Percentiles rank a stretch among this genome's conserved stretches.
phyloP scores from a whole-genome alignment of 2,329 filamentous ascomycete genomes.

The Alternaria angustiovoidea region DNA sequence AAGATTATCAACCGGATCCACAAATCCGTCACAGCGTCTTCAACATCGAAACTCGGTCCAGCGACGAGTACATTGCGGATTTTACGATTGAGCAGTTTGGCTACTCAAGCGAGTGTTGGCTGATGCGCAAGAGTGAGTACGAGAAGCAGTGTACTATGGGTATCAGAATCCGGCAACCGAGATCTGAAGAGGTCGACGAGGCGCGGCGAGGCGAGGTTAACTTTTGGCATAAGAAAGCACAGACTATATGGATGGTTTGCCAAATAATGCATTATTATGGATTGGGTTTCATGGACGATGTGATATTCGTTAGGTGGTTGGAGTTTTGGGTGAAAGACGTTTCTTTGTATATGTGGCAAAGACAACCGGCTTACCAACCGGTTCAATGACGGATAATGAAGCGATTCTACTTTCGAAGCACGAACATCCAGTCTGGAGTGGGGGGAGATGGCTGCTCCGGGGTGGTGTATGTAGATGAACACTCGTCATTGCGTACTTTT shows the following conservation, averaged over 20 bases:
- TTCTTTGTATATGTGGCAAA: background rate
- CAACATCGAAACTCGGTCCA: background rate
- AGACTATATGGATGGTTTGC: background rate
- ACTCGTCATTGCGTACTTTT: background rate
- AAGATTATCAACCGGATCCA: background rate
- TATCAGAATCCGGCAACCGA: background rate
- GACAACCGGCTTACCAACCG: background rate
- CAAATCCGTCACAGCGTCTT: slow-evolving; percentile 12
- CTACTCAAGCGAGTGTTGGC: background rate
- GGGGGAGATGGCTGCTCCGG: background rate
- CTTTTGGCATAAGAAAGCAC: background rate
- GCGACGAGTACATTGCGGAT: slow-evolving; percentile 13
- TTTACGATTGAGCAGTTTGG: slow-evolving; percentile 17
- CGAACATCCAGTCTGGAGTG: background rate
- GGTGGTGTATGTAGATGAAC: background rate
- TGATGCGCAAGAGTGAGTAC: slow-evolving; percentile 7
- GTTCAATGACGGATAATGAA: background rate
- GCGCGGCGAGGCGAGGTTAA: background rate
- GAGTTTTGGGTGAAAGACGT: background rate
- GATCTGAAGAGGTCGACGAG: background rate
- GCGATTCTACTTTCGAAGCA: background rate
- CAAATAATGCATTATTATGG: background rate
- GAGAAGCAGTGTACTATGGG: background rate
- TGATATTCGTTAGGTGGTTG: background rate
- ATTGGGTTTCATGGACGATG: background rate